Conservation (phyloP, 495 filamentous ascomycete species). For the Trichodelitschia bisporula region DNA sequence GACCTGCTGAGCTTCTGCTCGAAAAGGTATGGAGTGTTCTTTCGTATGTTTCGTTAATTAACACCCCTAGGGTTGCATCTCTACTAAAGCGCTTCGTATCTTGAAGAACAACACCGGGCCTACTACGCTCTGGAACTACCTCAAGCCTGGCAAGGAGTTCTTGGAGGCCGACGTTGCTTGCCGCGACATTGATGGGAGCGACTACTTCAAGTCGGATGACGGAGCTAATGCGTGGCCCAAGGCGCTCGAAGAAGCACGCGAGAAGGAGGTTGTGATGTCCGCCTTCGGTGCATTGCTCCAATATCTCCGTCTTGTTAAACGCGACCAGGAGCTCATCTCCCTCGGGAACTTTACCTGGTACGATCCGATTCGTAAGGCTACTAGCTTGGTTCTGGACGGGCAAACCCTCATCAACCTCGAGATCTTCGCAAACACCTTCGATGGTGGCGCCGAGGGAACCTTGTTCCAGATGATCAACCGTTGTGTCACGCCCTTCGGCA, state of each 20-base stretch:
- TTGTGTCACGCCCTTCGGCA: conserved; percentile 92
- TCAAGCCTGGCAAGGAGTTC: conserved; percentile 77
- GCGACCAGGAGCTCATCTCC: conserved; percentile 68
- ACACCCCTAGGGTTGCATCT: conserved; percentile 31
- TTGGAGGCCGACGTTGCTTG: conserved; percentile 65
- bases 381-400: conserved; percentile 81
- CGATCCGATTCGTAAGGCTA: conserved; percentile 79
- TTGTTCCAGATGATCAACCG: conserved; percentile 77
- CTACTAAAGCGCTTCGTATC: conserved; percentile 69
- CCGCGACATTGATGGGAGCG: conserved; percentile 56
- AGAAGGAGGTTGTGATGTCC: conserved; percentile 74
- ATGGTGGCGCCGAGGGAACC: conserved; percentile 64
- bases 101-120: conserved; percentile 87
- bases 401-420: conserved; percentile 96
- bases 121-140: conserved; percentile 84
- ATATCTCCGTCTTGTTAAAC: conserved; percentile 63
- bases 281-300: conserved; percentile 75
- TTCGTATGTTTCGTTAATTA: not conserved
- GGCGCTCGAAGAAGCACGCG: conserved; percentile 41
- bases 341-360: conserved; percentile 85
- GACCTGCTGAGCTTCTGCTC: conserved; percentile 69
- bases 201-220: conserved; percentile 49
- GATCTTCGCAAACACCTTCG: conserved; percentile 82
- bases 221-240: conserved; percentile 55
- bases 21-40: conserved; percentile 32